A percentile compares a stretch with the other conserved stretches of the same genome.
These are phyloP conservation scores for Diaporthe vexans DNA, from an alignment of 2,329 filamentous ascomycete species.

Conservation along the genomic window DNA sequence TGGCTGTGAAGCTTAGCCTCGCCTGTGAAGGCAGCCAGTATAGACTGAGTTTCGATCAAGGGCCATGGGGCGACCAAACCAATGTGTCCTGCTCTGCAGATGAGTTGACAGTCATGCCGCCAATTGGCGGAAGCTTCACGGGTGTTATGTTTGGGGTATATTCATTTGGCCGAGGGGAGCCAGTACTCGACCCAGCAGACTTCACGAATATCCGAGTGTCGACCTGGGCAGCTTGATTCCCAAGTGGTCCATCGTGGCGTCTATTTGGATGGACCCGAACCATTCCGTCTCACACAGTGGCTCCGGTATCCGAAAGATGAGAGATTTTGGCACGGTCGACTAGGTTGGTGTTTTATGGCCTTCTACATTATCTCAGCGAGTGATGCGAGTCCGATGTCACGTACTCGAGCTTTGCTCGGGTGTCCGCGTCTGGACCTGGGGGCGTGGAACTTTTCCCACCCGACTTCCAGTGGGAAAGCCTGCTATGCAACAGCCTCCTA, in stretches of 20 bases:
- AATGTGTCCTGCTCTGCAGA: constrained; percentile 36
- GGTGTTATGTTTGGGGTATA: constrained; percentile 52
- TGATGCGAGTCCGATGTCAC: neutral
- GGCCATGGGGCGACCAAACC: neutral
- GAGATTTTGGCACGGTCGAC: no score
- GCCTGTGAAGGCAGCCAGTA: constrained; percentile 28
- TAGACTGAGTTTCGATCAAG: neutral
- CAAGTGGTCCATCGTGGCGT: neutral
- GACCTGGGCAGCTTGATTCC: neutral
- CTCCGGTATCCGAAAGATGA: neutral
- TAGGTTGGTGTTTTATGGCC: neutral
- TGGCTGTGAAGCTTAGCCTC: constrained; percentile 13
- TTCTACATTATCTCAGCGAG: neutral
- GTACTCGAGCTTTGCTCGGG: no score
- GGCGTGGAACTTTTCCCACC: no score
- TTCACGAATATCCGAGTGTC: constrained; percentile 46
- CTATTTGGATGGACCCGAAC: neutral
- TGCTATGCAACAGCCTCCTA: no score
- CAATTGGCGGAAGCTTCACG: constrained; percentile 49
- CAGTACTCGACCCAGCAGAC: constrained; percentile 50
- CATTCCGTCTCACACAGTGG: neutral
- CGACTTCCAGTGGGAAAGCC: no score
- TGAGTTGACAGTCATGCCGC: constrained; percentile 48
- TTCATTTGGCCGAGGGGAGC: constrained; percentile 48
- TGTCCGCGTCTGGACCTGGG: no score